A percentile compares a stretch with the other conserved stretches of the same genome.
These are phyloP conservation scores for Farysia itapuensis DNA, from an alignment of 1,284 basidiomycete species.

Conservation along the genomic window DNA sequence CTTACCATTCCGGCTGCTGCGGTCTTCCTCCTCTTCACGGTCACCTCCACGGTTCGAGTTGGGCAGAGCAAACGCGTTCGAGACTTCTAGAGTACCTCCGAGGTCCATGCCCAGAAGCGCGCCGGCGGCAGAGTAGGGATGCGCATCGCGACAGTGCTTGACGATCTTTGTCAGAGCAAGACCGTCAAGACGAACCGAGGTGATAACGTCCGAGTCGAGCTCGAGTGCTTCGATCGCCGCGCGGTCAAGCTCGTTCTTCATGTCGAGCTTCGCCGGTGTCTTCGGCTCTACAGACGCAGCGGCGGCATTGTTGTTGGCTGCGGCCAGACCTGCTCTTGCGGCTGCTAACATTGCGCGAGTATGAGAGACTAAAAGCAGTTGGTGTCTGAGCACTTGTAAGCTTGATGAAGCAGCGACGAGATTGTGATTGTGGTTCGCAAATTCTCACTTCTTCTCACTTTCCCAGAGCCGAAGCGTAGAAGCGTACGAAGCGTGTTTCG, in stretches of 20 bases:
- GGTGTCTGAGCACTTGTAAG: no score
- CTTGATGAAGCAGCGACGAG: no score
- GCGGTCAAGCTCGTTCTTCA: slow-evolving; percentile 35
- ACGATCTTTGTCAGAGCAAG: slow-evolving; percentile 58
- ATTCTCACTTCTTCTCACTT: no score
- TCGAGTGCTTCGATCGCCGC: slow-evolving; percentile 46
- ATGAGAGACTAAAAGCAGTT: no score
- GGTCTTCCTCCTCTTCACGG: slow-evolving; percentile 52
- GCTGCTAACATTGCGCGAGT: slow-evolving; percentile 3
- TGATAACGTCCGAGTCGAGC: slow-evolving; percentile 52
- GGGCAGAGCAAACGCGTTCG: slow-evolving; percentile 55
- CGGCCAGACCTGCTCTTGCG: slow-evolving; percentile 3
- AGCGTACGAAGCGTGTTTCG: no score
- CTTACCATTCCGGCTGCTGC: slow-evolving; percentile 39
- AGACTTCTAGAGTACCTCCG: slow-evolving; percentile 54
- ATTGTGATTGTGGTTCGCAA: no score
- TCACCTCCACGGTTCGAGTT: slow-evolving; percentile 36
- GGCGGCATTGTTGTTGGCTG: slow-evolving; percentile 5
- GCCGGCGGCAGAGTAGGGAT: slow-evolving; percentile 53
- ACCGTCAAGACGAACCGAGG: slow-evolving; percentile 54
- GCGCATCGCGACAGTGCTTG: slow-evolving; percentile 58
- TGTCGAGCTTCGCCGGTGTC: slow-evolving; percentile 9
- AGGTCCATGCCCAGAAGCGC: slow-evolving; percentile 56
- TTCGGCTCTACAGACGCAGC: slow-evolving; percentile 4
- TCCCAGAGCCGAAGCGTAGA: no score